Percentiles rank a stretch among this genome's conserved stretches.
phyloP scores from a whole-genome alignment of 805 yeast genomes.

The Wickerhamomyces queroliae region DNA sequence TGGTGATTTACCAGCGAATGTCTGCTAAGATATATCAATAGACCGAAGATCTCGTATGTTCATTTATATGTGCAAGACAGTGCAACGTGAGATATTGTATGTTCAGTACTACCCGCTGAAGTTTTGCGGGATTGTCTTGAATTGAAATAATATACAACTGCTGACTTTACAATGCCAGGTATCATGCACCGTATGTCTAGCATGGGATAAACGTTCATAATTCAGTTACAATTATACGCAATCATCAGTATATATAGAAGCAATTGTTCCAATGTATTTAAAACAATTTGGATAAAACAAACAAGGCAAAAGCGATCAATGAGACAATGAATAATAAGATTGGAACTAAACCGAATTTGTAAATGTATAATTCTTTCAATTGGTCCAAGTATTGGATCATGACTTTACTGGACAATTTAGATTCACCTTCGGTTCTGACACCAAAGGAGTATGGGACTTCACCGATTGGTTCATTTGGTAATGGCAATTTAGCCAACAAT shows the following conservation, averaged over 20 bases:
- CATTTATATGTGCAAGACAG: no score
- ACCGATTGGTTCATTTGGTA: slow-evolving; percentile 34
- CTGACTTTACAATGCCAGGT: no score
- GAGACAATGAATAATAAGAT: slow-evolving; percentile 26
- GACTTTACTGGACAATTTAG: slow-evolving; percentile 42
- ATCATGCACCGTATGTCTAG: no score
- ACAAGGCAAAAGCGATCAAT: slow-evolving; percentile 25
- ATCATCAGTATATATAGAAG: not conserved
- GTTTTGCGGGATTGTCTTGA: no score
- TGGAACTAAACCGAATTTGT: slow-evolving; percentile 37
- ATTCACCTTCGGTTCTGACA: slow-evolving; percentile 49
- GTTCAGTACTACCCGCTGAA: no score
- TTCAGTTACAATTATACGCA: no score
- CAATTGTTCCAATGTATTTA: slow-evolving; percentile 7
- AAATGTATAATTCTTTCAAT: slow-evolving; percentile 39
- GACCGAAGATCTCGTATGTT: no score
- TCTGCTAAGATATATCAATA: no score
- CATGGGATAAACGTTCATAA: no score
- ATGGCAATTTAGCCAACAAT: slow-evolving; percentile 38
- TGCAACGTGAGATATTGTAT: no score
- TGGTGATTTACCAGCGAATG: no score
- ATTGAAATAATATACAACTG: no score
- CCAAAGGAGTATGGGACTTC: slow-evolving; percentile 47
- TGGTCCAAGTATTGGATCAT: slow-evolving; percentile 42
- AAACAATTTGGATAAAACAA: slow-evolving; percentile 20